Conservation (phyloP, 2,329 filamentous ascomycete genomes). For the Penicillium rolfsii region DNA sequence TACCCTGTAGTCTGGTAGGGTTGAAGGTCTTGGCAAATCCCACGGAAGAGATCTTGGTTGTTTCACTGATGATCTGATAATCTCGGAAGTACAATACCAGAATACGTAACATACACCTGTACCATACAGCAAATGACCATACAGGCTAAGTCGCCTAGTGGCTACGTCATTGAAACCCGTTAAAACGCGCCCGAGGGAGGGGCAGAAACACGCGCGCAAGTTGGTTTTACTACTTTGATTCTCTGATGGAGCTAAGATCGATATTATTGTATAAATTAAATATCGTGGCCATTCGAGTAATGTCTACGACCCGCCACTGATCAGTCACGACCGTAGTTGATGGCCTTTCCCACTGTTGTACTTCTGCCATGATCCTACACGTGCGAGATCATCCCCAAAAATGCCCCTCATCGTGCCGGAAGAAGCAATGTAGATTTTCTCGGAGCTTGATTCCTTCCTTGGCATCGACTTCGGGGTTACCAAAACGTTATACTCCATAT, state of each 20-base stretch:
- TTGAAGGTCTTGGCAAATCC: background rate
- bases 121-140: background rate
- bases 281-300: background rate
- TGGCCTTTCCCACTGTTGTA: background rate
- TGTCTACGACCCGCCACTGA: background rate
- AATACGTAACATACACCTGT: background rate
- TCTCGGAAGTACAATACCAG: background rate
- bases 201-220: background rate
- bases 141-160: background rate
- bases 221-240: background rate
- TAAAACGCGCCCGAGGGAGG: background rate
- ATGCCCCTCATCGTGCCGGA: background rate
- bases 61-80: background rate
- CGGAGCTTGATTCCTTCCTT: constrained; percentile 9
- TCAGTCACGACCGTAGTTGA: background rate
- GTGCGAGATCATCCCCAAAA: background rate
- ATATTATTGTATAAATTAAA: too few species aligned
- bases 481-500: constrained; percentile 1
- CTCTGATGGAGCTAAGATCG: too few species aligned
- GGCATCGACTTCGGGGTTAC: background rate
- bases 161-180: background rate
- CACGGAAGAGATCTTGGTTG: background rate
- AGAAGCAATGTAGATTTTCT: background rate
- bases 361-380: background rate
- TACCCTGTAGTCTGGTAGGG: background rate